Base-by-base conservation (phyloP, 2,329 filamentous ascomycete species). In the Beauveria asiatica region DNA sequence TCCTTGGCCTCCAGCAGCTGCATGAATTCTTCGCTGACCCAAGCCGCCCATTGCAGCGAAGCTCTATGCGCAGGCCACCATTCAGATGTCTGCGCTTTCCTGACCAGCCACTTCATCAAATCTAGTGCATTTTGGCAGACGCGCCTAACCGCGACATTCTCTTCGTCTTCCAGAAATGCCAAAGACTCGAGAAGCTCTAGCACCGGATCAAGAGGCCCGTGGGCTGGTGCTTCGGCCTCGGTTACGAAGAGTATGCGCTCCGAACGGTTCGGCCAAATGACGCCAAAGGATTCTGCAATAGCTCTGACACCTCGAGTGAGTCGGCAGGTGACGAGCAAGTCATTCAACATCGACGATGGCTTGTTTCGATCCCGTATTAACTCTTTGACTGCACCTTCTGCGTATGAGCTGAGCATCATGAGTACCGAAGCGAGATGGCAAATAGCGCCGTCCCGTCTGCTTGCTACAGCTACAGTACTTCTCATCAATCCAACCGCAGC, bases 191-290 rank as follows among this genome's bases (percentile, higher is more conserved):
- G 49, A 21, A 11, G 27, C 30, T 37, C 49, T 5, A 51, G 27
- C 30, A 51, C 9, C 5, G 49, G 49, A n/a, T 51, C 49, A 8
- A 51, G 49, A 16, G 49, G 49, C 5, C 49, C 49, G 49, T 51
- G 27, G 19, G 27, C 49, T 37, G 49, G 49, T 21, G 30, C 49
- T 10, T 51, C 49, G 10, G 19, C 30, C n/a, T 51, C 30, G 27
- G 49, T 51, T n/a, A 51, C 49, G 49, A 51, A 51, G 27, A 51
- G 49, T 11, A 51, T 51, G 49, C n/a, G 49, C 19, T 51, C 49
- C 5, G n/a, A 7, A 3, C 49, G 27, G 30, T 39, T 37, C n/a
- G 49, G 49, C 49, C 49, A 51, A 8, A 51, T 39, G 11, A 51
- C 49, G 30, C 30, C 49, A 37, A 51, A 51, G 27, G 17, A 5